Conservation (phyloP, 805 yeast species). For the Zygotorulaspora chibaensis region DNA sequence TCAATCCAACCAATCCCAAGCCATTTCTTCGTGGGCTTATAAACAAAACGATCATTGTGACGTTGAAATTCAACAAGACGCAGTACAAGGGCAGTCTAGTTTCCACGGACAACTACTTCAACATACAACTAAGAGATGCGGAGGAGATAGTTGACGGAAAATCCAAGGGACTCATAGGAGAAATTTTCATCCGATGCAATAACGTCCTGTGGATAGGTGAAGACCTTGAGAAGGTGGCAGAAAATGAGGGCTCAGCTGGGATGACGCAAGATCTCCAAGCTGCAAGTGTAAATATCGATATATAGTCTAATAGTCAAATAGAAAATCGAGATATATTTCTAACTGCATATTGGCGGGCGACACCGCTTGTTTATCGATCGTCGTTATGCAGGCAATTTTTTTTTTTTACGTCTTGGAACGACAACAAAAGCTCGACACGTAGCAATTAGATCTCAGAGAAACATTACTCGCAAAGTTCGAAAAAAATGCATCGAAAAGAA, state of each 20-base stretch:
- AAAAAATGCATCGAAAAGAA: too few species aligned
- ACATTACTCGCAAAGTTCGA: too few species aligned
- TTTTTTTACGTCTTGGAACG: background rate
- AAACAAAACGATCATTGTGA: slow-evolving; percentile 66
- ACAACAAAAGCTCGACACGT: too few species aligned
- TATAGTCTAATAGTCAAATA: background rate
- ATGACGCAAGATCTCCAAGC: background rate
- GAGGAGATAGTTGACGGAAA: slow-evolving; percentile 48
- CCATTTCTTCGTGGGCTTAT: slow-evolving; percentile 79
- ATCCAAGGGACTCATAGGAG: slow-evolving; percentile 57
- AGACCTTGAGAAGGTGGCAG: slow-evolving; percentile 4
- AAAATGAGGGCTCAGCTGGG: background rate
- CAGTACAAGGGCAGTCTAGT: slow-evolving; percentile 77
- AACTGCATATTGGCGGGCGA: too few species aligned
- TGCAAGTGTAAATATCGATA: background rate
- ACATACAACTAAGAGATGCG: slow-evolving; percentile 65
- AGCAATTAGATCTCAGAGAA: too few species aligned
- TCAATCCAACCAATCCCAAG: slow-evolving; percentile 75
- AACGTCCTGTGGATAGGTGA: slow-evolving; percentile 57
- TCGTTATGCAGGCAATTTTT: background rate
- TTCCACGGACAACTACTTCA: slow-evolving; percentile 90
- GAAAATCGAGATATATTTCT: too few species aligned
- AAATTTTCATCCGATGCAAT: slow-evolving; percentile 83
- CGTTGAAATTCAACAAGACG: slow-evolving; percentile 85
- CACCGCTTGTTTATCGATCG: too few species aligned